Evolutionary conservation across 2,329 filamentous ascomycete genomes (phyloP).

Genomic region (Coniella vitis): DNA sequence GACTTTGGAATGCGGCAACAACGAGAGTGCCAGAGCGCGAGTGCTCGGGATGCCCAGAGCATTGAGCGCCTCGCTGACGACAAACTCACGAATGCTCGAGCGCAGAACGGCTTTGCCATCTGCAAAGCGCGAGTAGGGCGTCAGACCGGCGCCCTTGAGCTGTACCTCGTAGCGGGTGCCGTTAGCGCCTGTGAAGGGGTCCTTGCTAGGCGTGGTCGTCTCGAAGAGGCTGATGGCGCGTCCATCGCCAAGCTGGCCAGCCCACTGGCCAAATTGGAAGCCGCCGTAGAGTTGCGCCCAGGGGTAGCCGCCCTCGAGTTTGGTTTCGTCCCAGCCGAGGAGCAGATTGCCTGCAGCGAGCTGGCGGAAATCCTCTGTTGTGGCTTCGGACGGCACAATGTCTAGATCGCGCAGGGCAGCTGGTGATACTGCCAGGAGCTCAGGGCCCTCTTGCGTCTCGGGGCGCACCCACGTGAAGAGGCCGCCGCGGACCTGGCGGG

Average conservation of each 20-base stretch:
- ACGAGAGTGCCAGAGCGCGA: slow-evolving; percentile 73
- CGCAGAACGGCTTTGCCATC: slow-evolving; percentile 91
- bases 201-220: slow-evolving; percentile 65
- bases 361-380: slow-evolving; percentile 67
- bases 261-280: slow-evolving; percentile 77
- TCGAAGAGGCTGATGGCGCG: slow-evolving; percentile 93
- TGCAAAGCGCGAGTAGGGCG: slow-evolving; percentile 92
- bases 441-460: slow-evolving; percentile 61
- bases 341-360: slow-evolving; percentile 78
- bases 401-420: slow-evolving; percentile 77
- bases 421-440: slow-evolving; percentile 74
- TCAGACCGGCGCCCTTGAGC: slow-evolving; percentile 87
- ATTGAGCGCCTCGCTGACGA: slow-evolving; percentile 85
- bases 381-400: slow-evolving; percentile 59
- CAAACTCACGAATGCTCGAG: slow-evolving; percentile 88
- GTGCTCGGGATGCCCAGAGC: slow-evolving; percentile 82
- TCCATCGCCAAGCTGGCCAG: slow-evolving; percentile 90
- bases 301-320: slow-evolving; percentile 69
- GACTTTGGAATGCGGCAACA: slow-evolving; percentile 67
- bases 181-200: slow-evolving; percentile 23
- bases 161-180: slow-evolving; percentile 73
- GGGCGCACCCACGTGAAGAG: slow-evolving; percentile 89
- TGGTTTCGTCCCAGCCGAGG: slow-evolving; percentile 67
- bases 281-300: slow-evolving; percentile 99
- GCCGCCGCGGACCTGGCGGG: slow-evolving; percentile 77